These are phyloP conservation scores for Talaromyces piceae DNA, from an alignment of 2,329 filamentous ascomycete species.

Conservation along the genomic window DNA sequence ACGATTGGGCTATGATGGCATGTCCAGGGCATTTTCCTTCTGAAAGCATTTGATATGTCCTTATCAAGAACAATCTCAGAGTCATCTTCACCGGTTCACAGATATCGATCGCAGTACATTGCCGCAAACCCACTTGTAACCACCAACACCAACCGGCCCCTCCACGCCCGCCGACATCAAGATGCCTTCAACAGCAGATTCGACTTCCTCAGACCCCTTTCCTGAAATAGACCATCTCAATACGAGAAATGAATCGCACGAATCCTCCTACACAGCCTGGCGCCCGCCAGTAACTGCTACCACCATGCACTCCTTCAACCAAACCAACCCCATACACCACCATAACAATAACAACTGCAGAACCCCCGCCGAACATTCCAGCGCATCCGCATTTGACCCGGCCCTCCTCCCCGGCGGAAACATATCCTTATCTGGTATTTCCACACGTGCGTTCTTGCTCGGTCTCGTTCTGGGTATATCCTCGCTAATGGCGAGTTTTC, in stretches of 20 bases:
- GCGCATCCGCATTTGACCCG: conserved; percentile 18
- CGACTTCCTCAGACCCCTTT: not conserved
- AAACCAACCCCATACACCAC: not conserved
- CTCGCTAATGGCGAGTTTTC: conserved; percentile 20
- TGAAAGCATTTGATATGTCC: not conserved
- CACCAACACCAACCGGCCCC: not conserved
- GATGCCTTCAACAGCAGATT: not conserved
- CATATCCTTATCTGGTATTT: conserved; percentile 39
- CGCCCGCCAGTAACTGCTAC: not conserved
- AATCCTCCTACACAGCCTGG: conserved; percentile 6
- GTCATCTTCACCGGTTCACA: not conserved
- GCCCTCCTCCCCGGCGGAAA: conserved; percentile 31
- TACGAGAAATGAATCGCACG: not conserved
- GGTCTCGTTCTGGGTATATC: conserved; percentile 35
- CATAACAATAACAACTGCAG: not conserved
- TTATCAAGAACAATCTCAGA: not conserved
- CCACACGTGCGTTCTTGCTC: conserved; percentile 38
- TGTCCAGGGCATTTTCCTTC: not conserved
- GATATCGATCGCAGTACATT: not conserved
- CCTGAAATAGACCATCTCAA: not conserved
- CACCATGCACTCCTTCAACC: not conserved
- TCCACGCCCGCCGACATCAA: not conserved
- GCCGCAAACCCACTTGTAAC: too few relatives aligned
- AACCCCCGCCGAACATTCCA: not conserved
- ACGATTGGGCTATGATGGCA: not conserved